Evolutionary conservation across 371 early-diverging fungal genomes (phyloP).

Genomic region (Mortierella sp.): DNA sequence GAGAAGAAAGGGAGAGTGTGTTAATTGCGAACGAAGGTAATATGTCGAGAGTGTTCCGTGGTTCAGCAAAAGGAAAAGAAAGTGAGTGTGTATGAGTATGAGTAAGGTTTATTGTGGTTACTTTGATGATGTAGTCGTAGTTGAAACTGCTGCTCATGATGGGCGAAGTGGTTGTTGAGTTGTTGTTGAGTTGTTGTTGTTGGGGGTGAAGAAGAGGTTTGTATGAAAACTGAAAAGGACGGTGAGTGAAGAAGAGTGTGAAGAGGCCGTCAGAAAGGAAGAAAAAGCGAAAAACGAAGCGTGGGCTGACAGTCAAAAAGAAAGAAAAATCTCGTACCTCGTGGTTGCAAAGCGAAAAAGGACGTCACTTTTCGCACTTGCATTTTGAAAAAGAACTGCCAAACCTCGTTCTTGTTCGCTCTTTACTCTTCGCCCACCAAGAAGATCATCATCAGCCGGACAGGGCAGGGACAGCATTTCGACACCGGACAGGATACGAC

Average conservation of each 20-base stretch:
- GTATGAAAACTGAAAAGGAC: constrained; percentile 1
- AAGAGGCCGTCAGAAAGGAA: neutral
- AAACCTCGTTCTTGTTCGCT: neutral
- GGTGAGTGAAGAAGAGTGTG: neutral
- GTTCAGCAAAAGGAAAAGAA: neutral
- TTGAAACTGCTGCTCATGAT: constrained; percentile 62
- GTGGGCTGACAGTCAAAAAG: neutral
- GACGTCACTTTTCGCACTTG: constrained; percentile 7
- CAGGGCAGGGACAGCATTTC: too few relatives aligned
- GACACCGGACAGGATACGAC: neutral
- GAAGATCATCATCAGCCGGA: neutral
- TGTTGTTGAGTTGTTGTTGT: neutral
- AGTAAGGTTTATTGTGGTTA: constrained; percentile 23
- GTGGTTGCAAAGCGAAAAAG: too few relatives aligned
- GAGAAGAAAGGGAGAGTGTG: constrained; percentile 10
- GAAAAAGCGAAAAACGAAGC: neutral
- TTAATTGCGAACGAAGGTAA: neutral
- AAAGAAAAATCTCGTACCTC: neutral
- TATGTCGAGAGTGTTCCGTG: too few relatives aligned
- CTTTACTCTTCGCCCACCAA: too few relatives aligned
- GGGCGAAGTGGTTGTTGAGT: constrained; percentile 9
- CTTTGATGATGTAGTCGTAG: constrained; percentile 71
- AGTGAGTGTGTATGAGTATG: neutral
- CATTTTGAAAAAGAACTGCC: neutral
- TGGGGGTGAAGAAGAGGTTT: neutral